Conservation (phyloP, 139 green algal genomes). For the Mesotaenium endlicherianum region DNA sequence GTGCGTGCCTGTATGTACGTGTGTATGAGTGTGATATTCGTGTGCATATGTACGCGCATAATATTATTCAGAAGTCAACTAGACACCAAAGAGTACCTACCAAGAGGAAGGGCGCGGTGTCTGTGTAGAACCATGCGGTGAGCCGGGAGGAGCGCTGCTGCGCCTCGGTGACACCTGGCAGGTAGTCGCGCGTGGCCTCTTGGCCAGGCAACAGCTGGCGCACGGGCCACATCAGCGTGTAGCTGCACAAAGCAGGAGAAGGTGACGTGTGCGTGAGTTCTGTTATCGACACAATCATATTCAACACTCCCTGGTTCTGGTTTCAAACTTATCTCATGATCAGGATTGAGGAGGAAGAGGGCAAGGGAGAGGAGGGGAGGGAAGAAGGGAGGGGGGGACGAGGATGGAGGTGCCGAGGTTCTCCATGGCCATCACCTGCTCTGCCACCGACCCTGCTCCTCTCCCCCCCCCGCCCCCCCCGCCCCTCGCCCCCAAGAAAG, state of each 20-base stretch:
- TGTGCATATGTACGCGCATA: too few species aligned
- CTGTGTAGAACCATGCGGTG: too few species aligned
- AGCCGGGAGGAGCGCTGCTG: too few species aligned
- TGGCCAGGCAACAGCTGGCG: neutral
- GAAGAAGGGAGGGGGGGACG: neutral
- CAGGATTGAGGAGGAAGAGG: neutral
- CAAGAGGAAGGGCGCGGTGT: too few species aligned
- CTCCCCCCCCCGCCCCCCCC: neutral
- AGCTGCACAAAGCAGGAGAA: neutral
- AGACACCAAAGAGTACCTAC: too few species aligned
- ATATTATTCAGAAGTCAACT: too few species aligned
- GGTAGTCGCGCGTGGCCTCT: constrained; percentile 9
- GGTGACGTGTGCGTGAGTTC: neutral
- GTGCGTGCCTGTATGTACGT: too few species aligned
- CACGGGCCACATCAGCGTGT: constrained; percentile 14
- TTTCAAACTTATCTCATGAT: neutral
- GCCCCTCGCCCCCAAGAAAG: neutral
- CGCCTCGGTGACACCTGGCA: constrained; percentile 13
- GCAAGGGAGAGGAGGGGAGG: neutral
- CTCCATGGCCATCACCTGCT: neutral
- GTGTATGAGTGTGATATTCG: too few species aligned
- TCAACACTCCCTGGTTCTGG: neutral
- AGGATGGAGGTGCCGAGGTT: neutral
- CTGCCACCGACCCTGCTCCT: neutral
- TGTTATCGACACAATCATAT: neutral